Evolutionary conservation across 2,329 filamentous ascomycete genomes (phyloP), one percentile per base, ranked within the genome.

Genomic region (Ascochyta lentis): DNA sequence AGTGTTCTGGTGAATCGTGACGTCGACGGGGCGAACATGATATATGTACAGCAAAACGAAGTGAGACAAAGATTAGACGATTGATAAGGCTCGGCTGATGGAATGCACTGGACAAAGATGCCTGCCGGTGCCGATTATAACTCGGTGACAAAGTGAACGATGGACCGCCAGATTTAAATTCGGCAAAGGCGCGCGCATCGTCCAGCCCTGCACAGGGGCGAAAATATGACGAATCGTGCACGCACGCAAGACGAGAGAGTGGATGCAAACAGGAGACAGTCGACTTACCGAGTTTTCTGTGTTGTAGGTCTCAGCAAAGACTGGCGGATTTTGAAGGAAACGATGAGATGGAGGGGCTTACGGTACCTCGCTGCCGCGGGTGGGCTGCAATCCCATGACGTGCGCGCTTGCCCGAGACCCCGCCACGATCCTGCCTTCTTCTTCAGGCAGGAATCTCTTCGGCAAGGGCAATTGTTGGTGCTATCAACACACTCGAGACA

Each of bases 21-120:
- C 49, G 72, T 66, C 54, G 73, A 66, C 48, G 71, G 61, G 56
- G 73, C 68, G 61, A 76, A 77, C 76, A 79, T 78, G 65, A 60
- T 71, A 72, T 76, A 71, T 65, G 65, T 66, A 68, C 58, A 63
- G 54, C 37, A 54, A 56, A 59, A 41, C 52, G 41, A 53, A 60
- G 54, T 59, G 54, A 65, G 60, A 67, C 57, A 65, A 59, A 56
- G 35, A 48, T 51, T 55, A 42, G 49, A 46, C 53, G 72, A 74
- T 73, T 75, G 69, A 67, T 72, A 74, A 75, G 69, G 66, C 61
- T 58, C 48, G 54, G 61, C 58, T 45, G 60, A 72, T 73, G 63
- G 73, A 75, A 71, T 64, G 66, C 45, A 64, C 72, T 72, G 67
- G 72, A 60, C 63, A 41, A 48, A 45, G 44, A 39, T 37, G 54